phyloP scores from a whole-genome alignment of 371 early-diverging fungal genomes.

The Mucor plumbeus region DNA sequence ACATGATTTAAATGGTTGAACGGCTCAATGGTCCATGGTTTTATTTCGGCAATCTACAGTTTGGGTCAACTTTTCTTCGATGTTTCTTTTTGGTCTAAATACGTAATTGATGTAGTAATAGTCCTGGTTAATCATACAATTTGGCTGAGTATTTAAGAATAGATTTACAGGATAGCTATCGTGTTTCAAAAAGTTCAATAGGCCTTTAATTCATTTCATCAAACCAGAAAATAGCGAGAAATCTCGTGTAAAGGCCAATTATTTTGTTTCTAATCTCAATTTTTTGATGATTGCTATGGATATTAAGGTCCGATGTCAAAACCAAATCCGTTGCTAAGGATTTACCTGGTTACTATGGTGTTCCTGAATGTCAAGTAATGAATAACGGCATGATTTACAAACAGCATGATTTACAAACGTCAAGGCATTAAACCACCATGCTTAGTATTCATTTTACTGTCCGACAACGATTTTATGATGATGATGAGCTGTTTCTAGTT shows the following conservation, averaged over 20 bases:
- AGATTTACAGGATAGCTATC: too few relatives aligned
- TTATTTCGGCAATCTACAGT: too few relatives aligned
- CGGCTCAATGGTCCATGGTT: too few relatives aligned
- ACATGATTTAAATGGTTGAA: not conserved
- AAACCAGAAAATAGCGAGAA: not conserved
- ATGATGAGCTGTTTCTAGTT: slow-evolving; percentile 4
- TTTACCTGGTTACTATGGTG: not conserved
- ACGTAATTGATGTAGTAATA: too few relatives aligned
- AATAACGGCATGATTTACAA: not conserved
- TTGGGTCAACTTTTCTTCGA: too few relatives aligned
- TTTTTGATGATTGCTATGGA: not conserved
- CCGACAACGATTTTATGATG: not conserved
- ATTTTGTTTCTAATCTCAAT: not conserved
- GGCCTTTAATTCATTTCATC: not conserved
- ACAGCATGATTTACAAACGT: not conserved
- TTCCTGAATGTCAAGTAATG: not conserved
- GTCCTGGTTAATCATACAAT: too few relatives aligned
- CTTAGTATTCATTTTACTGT: not conserved
- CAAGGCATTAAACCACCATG: not conserved
- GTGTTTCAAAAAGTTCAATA: too few relatives aligned
- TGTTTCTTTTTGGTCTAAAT: too few relatives aligned
- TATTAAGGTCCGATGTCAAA: not conserved
- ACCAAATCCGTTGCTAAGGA: not conserved
- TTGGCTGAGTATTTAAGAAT: too few relatives aligned
- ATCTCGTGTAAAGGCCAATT: not conserved